Conservation (phyloP, 768 basidiomycete genomes). For the Daedaleopsis nitida region DNA sequence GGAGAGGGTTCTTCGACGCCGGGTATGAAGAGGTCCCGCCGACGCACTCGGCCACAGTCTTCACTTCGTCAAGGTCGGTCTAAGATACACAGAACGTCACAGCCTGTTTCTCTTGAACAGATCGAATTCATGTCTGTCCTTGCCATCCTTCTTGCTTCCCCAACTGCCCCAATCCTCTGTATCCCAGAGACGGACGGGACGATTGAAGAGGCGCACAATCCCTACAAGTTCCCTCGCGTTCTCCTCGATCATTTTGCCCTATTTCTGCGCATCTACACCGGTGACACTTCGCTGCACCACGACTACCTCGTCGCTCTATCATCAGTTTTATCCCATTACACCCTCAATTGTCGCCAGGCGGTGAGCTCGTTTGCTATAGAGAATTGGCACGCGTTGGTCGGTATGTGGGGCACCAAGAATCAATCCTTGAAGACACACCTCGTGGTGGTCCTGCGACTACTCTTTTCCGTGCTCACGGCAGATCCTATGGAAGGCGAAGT, state of each 20-base stretch:
- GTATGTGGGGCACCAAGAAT: conserved; percentile 80
- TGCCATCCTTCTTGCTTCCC: conserved; percentile 57
- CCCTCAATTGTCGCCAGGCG: conserved; percentile 67
- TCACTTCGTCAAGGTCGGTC: not conserved
- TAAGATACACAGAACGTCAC: not conserved
- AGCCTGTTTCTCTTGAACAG: conserved; percentile 53
- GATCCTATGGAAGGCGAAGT: conserved; percentile 20
- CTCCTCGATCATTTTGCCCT: conserved; percentile 61
- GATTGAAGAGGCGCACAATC: not conserved
- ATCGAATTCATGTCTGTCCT: conserved; percentile 73
- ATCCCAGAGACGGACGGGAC: conserved; percentile 6
- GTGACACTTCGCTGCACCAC: conserved; percentile 78
- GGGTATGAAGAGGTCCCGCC: conserved; percentile 3
- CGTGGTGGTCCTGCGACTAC: conserved; percentile 65
- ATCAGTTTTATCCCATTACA: conserved; percentile 69
- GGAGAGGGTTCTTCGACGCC: not conserved
- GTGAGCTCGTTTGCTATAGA: conserved; percentile 61
- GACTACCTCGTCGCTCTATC: conserved; percentile 73
- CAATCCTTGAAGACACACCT: conserved; percentile 77
- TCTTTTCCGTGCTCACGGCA: conserved; percentile 60
- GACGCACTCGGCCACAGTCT: not conserved
- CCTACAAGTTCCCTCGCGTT: conserved; percentile 41
- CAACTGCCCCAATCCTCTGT: conserved; percentile 58
- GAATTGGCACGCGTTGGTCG: conserved; percentile 65
- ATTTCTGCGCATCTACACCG: conserved; percentile 67